Conservation (phyloP, 2,329 filamentous ascomycete genomes). For the Pyrenophora graminea region DNA sequence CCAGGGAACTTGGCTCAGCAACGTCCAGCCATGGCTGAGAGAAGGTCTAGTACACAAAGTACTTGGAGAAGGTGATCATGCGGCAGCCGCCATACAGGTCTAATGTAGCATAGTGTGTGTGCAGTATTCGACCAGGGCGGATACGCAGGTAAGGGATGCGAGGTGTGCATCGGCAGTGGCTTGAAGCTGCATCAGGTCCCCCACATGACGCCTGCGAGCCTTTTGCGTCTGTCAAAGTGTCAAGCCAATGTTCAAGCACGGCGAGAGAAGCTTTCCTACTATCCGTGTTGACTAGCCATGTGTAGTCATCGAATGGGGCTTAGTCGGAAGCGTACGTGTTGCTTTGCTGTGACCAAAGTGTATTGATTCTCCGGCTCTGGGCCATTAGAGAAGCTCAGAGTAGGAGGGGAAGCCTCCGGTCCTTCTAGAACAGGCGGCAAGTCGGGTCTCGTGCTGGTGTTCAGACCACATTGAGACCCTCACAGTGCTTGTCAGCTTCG, state of each 20-base stretch:
- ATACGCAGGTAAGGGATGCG: too few species aligned
- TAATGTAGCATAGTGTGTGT: too few species aligned
- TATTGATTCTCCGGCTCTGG: background rate
- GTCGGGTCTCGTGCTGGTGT: constrained; percentile 19
- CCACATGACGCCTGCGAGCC: too few species aligned
- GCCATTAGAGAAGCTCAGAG: constrained; percentile 1
- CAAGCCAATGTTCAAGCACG: background rate
- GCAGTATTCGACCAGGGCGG: too few species aligned
- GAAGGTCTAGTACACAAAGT: too few species aligned
- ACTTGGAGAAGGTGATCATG: too few species aligned
- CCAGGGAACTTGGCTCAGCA: too few species aligned
- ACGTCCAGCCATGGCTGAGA: too few species aligned
- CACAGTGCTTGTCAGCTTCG: constrained; percentile 5
- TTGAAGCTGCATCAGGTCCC: too few species aligned
- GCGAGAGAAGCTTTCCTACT: background rate
- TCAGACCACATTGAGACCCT: constrained; percentile 14
- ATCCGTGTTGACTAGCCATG: background rate
- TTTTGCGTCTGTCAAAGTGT: background rate
- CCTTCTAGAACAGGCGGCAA: constrained; percentile 6
- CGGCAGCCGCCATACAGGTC: too few species aligned
- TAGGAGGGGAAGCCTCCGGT: background rate
- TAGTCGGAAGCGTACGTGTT: background rate
- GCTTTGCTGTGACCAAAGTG: background rate
- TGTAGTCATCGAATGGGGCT: background rate
- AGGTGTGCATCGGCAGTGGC: too few species aligned